These are phyloP conservation scores for Zasmidium cellare DNA, from an alignment of 2,329 filamentous ascomycete genomes.

Conservation along the genomic window DNA sequence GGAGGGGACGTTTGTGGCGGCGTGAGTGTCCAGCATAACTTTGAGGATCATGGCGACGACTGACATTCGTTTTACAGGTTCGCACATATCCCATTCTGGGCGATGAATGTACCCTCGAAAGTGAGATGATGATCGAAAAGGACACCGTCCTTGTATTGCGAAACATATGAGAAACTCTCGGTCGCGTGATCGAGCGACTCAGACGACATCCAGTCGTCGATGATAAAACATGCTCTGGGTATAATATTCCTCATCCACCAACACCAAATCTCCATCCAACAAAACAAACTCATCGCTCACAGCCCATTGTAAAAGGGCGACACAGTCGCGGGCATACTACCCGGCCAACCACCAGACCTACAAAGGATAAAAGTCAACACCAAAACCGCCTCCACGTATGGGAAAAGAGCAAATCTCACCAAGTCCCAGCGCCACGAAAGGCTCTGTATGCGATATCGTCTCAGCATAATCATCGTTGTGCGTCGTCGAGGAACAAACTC, in stretches of 20 bases:
- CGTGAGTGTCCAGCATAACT: background rate
- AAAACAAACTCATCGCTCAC: background rate
- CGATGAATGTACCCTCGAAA: background rate
- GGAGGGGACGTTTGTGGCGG: background rate
- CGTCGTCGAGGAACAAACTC: background rate
- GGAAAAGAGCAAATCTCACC: slow-evolving; percentile 1
- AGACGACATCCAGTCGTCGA: background rate
- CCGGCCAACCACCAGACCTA: background rate
- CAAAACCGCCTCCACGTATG: background rate
- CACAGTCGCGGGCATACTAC: background rate
- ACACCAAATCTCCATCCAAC: background rate
- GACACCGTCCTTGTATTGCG: background rate
- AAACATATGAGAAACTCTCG: background rate
- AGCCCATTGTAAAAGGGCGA: slow-evolving; percentile 1
- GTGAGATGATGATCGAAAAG: background rate
- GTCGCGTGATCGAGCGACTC: background rate
- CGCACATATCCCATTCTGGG: background rate
- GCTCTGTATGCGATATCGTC: slow-evolving; percentile 3
- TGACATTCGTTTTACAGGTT: background rate
- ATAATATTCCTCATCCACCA: background rate
- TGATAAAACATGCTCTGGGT: background rate
- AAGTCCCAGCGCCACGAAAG: slow-evolving; percentile 4
- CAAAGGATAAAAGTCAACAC: background rate
- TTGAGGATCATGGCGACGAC: background rate
- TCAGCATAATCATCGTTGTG: background rate